These are phyloP conservation scores for Hysterangium stoloniferum DNA, from an alignment of 768 basidiomycete genomes.

Conservation along the genomic window DNA sequence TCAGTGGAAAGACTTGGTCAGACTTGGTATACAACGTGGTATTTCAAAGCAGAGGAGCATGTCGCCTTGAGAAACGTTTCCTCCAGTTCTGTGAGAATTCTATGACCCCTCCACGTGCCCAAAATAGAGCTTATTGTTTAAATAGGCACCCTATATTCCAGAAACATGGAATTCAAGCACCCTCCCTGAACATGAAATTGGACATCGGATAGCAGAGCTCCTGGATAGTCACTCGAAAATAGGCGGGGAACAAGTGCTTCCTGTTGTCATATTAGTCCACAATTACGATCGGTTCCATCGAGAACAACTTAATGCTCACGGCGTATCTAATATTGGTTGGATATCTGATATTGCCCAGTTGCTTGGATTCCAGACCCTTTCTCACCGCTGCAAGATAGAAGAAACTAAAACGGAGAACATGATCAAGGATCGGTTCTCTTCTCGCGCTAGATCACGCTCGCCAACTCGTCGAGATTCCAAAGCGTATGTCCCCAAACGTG, in stretches of 20 bases:
- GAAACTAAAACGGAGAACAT: no score
- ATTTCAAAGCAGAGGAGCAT: background rate
- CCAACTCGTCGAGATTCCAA: background rate
- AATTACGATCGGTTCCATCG: background rate
- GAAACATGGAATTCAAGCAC: background rate
- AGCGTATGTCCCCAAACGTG: background rate
- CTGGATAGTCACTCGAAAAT: background rate
- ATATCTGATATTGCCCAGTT: background rate
- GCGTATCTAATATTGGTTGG: background rate
- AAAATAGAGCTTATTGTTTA: no score
- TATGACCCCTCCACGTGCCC: no score
- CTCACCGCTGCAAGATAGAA: background rate
- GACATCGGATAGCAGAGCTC: background rate
- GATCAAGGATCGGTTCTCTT: background rate
- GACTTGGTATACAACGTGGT: slow-evolving; percentile 8
- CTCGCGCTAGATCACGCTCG: background rate
- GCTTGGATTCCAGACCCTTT: background rate
- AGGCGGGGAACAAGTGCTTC: background rate
- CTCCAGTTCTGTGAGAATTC: background rate
- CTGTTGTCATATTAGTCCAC: background rate
- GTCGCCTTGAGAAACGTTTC: slow-evolving; percentile 1
- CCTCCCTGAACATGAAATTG: background rate
- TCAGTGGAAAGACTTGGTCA: background rate
- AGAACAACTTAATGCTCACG: background rate
- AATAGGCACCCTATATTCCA: no score